Evolutionary conservation across 768 basidiomycete genomes (phyloP).

Genomic region (Cystobasidium tubakii): DNA sequence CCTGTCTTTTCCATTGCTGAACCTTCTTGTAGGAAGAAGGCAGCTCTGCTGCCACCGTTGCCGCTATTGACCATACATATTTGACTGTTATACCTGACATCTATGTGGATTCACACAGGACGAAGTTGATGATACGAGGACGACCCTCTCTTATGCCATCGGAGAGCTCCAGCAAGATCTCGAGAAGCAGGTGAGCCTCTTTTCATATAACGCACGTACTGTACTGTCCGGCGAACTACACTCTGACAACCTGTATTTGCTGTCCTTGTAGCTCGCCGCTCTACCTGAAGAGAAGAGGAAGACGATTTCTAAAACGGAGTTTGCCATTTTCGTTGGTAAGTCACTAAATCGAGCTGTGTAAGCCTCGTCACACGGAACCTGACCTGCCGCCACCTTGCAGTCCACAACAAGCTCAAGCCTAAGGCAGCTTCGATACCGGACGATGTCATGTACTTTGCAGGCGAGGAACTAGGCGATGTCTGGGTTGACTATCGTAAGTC

Average conservation of each 20-base stretch:
- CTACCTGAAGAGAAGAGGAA: constrained; percentile 59
- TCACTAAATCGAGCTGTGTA: background rate
- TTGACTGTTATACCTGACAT: too few species aligned
- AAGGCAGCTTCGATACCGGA: constrained; percentile 71
- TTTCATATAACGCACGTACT: too few species aligned
- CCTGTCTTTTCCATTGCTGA: background rate
- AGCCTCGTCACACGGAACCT: too few species aligned
- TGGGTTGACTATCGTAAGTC: constrained; percentile 38
- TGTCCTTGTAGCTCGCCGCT: constrained; percentile 4
- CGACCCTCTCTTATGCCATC: constrained; percentile 68
- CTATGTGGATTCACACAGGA: too few species aligned
- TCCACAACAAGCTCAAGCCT: constrained; percentile 84
- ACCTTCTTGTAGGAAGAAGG: too few species aligned
- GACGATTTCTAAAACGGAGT: constrained; percentile 65
- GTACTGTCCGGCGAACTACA: too few species aligned
- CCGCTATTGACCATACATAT: too few species aligned
- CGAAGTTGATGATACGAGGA: constrained; percentile 52
- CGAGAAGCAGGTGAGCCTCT: constrained; percentile 46
- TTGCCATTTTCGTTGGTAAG: constrained; percentile 76
- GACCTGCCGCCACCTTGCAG: constrained; percentile 46
- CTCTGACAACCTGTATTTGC: background rate
- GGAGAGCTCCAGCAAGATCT: constrained; percentile 85
- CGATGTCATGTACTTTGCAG: constrained; percentile 68
- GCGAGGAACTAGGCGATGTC: constrained; percentile 56
- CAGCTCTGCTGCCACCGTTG: too few species aligned